Percentiles rank a stretch among this genome's conserved stretches.
Evolutionary conservation across 345 rosid genomes (phyloP).

Genomic region (Syzygium oleosum): DNA sequence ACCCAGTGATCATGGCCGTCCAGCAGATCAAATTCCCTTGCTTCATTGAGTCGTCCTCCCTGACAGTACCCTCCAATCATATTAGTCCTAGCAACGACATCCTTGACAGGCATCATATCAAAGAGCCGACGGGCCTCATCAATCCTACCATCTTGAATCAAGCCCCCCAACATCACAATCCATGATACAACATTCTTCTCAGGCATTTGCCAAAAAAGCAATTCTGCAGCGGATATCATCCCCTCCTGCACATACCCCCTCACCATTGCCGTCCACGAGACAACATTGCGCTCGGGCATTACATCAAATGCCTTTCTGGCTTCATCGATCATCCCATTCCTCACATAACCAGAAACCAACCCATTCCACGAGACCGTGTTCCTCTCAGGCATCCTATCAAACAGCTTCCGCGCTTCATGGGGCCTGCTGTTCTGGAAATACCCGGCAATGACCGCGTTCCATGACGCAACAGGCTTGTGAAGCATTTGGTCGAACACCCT

Average conservation of each 20-base stretch:
- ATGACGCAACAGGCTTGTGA: slow-evolving; percentile 30
- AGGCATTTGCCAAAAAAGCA: slow-evolving; percentile 66
- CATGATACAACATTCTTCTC: slow-evolving; percentile 70
- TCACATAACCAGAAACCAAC: slow-evolving; percentile 54
- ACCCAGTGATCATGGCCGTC: slow-evolving; percentile 73
- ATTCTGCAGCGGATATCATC: slow-evolving; percentile 46
- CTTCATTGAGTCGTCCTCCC: slow-evolving; percentile 51
- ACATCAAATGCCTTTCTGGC: slow-evolving; percentile 48
- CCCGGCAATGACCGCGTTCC: slow-evolving; percentile 59
- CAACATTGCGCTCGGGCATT: slow-evolving; percentile 64
- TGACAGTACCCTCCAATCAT: slow-evolving; percentile 68
- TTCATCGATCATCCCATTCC: slow-evolving; percentile 44
- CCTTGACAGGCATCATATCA: slow-evolving; percentile 67
- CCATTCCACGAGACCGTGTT: slow-evolving; percentile 69
- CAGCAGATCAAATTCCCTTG: slow-evolving; percentile 63
- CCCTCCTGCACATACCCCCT: slow-evolving; percentile 62
- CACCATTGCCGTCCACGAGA: slow-evolving; percentile 73
- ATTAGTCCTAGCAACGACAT: slow-evolving; percentile 69
- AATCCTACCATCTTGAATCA: slow-evolving; percentile 40
- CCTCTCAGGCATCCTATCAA: slow-evolving; percentile 63
- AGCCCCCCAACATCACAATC: slow-evolving; percentile 79
- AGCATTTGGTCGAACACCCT: slow-evolving; percentile 48
- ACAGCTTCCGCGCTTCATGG: slow-evolving; percentile 35
- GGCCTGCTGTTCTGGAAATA: slow-evolving; percentile 52
- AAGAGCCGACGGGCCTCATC: slow-evolving; percentile 53